phyloP scores from a whole-genome alignment of 805 yeast genomes.

The Saccharomycodes ludwigii region DNA sequence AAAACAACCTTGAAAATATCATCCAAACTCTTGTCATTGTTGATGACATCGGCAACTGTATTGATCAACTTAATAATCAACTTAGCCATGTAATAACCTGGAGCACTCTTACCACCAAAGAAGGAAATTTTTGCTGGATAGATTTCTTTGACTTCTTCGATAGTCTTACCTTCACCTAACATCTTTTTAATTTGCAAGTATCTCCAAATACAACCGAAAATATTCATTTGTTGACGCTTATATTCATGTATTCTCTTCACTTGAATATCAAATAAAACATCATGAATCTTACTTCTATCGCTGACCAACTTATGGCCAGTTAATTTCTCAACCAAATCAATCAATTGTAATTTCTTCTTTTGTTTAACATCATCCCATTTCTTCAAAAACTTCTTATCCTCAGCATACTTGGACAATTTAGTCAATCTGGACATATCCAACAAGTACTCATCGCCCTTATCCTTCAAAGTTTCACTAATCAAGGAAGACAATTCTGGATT shows the following conservation, averaged over 20 bases:
- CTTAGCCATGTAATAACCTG: conserved; percentile 96
- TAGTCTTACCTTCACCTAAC: conserved; percentile 30
- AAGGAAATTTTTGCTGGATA: conserved; percentile 66
- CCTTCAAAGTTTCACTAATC: conserved; percentile 49
- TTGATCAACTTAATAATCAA: conserved; percentile 77
- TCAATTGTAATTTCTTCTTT: conserved; percentile 55
- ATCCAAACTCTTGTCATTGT: conserved; percentile 62
- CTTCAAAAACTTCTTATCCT: conserved; percentile 54
- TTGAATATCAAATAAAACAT: conserved; percentile 78
- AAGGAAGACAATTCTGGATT: conserved; percentile 70
- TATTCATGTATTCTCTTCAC: conserved; percentile 94
- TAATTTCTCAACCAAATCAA: conserved; percentile 49
- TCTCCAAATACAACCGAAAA: conserved; percentile 79
- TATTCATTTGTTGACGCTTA: conserved; percentile 88
- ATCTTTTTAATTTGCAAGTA: conserved; percentile 60
- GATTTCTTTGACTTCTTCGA: conserved; percentile 45
- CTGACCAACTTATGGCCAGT: conserved; percentile 44
- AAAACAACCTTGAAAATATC: conserved; percentile 76
- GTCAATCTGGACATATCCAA: conserved; percentile 57
- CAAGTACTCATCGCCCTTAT: conserved; percentile 55
- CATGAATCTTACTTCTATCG: conserved; percentile 40
- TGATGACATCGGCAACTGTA: conserved; percentile 68
- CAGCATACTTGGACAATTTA: conserved; percentile 49
- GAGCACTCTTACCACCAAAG: conserved; percentile 94
- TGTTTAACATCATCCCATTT: conserved; percentile 64